phyloP scores from a whole-genome alignment of 352 stramenopile genomes.

The Pilasporangium apinafurcum region DNA sequence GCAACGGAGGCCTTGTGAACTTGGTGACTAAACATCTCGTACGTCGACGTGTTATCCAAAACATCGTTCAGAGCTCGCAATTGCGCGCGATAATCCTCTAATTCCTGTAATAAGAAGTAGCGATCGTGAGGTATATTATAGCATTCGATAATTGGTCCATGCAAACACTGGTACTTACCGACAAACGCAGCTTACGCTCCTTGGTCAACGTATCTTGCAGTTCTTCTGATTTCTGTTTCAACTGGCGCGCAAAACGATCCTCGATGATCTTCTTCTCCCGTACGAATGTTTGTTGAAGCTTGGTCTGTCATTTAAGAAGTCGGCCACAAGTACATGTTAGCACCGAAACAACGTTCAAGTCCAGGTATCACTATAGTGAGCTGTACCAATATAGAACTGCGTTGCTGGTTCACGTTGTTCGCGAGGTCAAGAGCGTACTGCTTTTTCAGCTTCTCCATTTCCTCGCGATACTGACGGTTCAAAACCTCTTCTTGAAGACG shows the following conservation, averaged over 20 bases:
- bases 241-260: constrained; percentile 33
- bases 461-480: constrained; percentile 48
- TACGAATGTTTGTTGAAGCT: constrained; percentile 49
- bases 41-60: constrained; percentile 68
- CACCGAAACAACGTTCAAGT: no score
- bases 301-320: constrained; percentile 17
- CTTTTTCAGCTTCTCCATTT: constrained; percentile 60
- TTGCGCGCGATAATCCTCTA: constrained; percentile 62
- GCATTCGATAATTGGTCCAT: neutral
- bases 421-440: constrained; percentile 54
- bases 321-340: no score
- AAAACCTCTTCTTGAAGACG: constrained; percentile 66
- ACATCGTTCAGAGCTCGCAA: constrained; percentile 60
- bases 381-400: constrained; percentile 31
- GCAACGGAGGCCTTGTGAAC: constrained; percentile 82
- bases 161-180: constrained; percentile 7
- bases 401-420: constrained; percentile 53
- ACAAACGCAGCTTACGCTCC: constrained; percentile 55
- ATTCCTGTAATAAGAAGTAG: constrained; percentile 14
- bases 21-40: constrained; percentile 82
- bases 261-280: constrained; percentile 61
- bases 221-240: constrained; percentile 43
- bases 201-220: constrained; percentile 51
- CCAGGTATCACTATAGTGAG: neutral
- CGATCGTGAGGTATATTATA: neutral